Conservation (phyloP, 2,329 filamentous ascomycete species). For the Fusarium lateritium region DNA sequence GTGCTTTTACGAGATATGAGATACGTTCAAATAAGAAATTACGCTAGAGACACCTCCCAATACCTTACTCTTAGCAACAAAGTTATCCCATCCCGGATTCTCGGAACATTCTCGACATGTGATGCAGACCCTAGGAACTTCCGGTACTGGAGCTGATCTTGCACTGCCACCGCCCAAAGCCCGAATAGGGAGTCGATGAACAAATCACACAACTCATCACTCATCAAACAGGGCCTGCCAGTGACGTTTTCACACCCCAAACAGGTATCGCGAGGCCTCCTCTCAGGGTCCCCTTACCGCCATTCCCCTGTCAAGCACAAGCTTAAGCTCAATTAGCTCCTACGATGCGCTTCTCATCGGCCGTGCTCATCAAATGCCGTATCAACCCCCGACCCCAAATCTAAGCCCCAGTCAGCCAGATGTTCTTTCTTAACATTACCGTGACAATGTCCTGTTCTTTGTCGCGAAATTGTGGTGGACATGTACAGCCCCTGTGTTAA, state of each 20-base stretch:
- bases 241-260: constrained; percentile 31
- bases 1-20: neutral
- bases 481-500: constrained; percentile 28
- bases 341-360: constrained; percentile 31
- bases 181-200: constrained; percentile 14
- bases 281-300: constrained; percentile 36
- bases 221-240: constrained; percentile 13
- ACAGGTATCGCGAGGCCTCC: constrained; percentile 34
- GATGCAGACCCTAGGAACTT: constrained; percentile 6
- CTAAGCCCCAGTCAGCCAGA: neutral
- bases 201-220: constrained; percentile 16
- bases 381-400: constrained; percentile 10
- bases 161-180: constrained; percentile 36
- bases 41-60: constrained; percentile 20
- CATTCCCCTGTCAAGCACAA: constrained; percentile 22
- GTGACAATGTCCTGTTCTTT: constrained; percentile 23
- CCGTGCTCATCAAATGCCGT: constrained; percentile 35
- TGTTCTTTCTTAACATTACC: constrained; percentile 31
- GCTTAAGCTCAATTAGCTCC: constrained; percentile 9
- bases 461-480: constrained; percentile 4
- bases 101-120: constrained; percentile 22
- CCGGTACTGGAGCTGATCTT: neutral
- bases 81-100: neutral
- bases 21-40: constrained; percentile 31
- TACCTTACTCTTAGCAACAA: neutral